Base-by-base conservation (phyloP, 768 basidiomycete genomes). In the Infundibulicybe gibba region DNA sequence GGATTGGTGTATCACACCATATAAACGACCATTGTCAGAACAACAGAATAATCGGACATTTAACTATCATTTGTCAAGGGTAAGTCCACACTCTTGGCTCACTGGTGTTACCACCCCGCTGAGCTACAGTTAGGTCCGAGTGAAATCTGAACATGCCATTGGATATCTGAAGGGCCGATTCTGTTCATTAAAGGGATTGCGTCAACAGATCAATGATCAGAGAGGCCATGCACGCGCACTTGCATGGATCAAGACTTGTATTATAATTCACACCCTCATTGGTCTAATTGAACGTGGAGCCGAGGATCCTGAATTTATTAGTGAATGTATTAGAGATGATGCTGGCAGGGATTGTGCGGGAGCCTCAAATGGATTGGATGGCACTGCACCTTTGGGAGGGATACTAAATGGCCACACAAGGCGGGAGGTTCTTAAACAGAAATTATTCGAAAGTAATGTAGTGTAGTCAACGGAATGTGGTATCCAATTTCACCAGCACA, bases 111-210 rank as follows among this genome's bases (percentile, higher is more conserved):
- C n/a, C n/a, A n/a, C n/a, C n/a, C n/a, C n/a, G n/a, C n/a, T n/a
- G n/a, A n/a, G n/a, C n/a, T n/a, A n/a, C n/a, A n/a, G n/a, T 2
- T 48, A 43, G 15, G 41, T 54, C 17, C 42, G 44, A 13, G 44
- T 54, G 4, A 44, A 20, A 34, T 53, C 58, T n/a, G 56, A 63
- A 45, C 62, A 63, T 49, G 53, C 52, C 39, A 61, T 63, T 43
- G 61, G 62, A 20, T 48, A 53, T 12, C 49, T 63, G 6, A 61
- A 63, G 45, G 60, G 62, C 4, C 33, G 52, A 32, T 64, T 53
- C n/a, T 57, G 62, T 40, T 57, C 55, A 8, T 49, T 65, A 10
- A 41, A 45, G 19, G 54, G 54, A 40, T 47, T 62, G 15, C 41
- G 49, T 14, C 45, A 55, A 13, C 40, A 48, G 13, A 53, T 60